Percentiles rank a stretch among this genome's conserved stretches.
phyloP scores from a whole-genome alignment of 2,329 filamentous ascomycete species.

The Verticillium isaacii region DNA sequence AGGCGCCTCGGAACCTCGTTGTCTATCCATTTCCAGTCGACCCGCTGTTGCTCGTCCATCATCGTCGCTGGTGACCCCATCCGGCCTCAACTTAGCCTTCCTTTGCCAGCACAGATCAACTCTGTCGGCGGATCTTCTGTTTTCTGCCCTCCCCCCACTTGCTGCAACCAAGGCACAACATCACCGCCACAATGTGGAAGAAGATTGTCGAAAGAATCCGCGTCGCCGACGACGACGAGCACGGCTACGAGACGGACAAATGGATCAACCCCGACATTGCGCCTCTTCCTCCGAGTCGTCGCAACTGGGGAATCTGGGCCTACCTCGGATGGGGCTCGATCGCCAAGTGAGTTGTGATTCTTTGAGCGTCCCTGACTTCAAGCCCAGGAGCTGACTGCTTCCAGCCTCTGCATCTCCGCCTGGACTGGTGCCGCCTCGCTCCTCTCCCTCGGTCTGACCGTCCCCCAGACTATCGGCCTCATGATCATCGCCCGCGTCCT shows the following conservation, averaged over 20 bases:
- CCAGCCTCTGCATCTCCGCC: conserved; percentile 13
- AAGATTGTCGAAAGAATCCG: conserved; percentile 5
- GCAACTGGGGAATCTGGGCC: conserved; percentile 37
- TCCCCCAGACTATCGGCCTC: conserved; percentile 14
- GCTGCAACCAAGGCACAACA: not conserved
- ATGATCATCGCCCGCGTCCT: conserved; percentile 13
- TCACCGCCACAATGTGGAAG: conserved; percentile 3
- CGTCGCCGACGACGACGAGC: conserved; percentile 10
- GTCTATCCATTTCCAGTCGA: not conserved
- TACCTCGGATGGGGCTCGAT: conserved; percentile 15
- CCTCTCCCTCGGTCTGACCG: conserved; percentile 13
- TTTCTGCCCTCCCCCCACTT: not conserved
- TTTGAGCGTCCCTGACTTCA: not conserved
- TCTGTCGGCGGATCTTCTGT: not conserved
- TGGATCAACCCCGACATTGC: conserved; percentile 44
- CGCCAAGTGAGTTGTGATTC: conserved; percentile 8
- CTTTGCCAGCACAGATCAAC: not conserved
- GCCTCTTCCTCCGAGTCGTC: conserved; percentile 33
- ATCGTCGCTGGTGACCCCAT: not conserved
- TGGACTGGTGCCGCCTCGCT: conserved; percentile 12
- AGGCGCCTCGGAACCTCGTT: not conserved
- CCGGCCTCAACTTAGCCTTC: not conserved
- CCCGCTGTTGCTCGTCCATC: not conserved
- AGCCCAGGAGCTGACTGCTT: not conserved
- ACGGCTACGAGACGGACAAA: conserved; percentile 31